Conservation (phyloP, 225 moss, liverwort and hornwort species). For the Bryum argenteum region DNA sequence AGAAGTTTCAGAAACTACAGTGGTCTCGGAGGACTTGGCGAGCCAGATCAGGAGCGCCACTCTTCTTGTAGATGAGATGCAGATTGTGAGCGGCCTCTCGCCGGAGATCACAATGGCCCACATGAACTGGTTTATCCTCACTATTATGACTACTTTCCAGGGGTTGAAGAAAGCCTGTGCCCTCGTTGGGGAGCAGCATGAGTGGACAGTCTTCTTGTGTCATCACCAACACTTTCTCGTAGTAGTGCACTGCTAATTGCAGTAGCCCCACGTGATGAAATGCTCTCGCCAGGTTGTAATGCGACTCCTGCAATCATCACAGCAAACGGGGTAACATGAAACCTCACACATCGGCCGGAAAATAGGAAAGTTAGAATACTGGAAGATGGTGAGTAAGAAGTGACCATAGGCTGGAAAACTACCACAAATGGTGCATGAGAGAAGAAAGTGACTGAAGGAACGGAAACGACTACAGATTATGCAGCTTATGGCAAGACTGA, state of each 20-base stretch:
- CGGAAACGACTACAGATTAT: no score
- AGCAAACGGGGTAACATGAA: no score
- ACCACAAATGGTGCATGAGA: no score
- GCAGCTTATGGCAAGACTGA: no score
- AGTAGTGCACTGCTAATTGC: constrained; percentile 84
- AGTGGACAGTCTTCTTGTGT: constrained; percentile 68
- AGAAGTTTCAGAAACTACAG: constrained; percentile 39
- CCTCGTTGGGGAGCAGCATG: constrained; percentile 69
- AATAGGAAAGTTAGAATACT: no score
- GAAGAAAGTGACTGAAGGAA: no score
- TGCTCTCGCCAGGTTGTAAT: constrained; percentile 90
- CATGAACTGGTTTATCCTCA: neutral
- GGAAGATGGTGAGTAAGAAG: no score
- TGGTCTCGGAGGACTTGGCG: constrained; percentile 78
- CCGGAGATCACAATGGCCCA: constrained; percentile 81
- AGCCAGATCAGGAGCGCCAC: constrained; percentile 80
- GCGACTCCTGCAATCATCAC: constrained; percentile 68
- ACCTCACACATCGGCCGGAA: no score
- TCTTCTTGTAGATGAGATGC: constrained; percentile 88
- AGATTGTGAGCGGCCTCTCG: constrained; percentile 94
- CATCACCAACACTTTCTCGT: constrained; percentile 79
- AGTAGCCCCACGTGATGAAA: constrained; percentile 94
- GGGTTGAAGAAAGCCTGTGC: constrained; percentile 50
- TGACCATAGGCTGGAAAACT: no score
- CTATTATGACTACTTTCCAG: constrained; percentile 21